A percentile compares a stretch with the other conserved stretches of the same genome.
These are phyloP conservation scores for Elongisporangium prolatum DNA, from an alignment of 352 stramenopile species.

Conservation along the genomic window DNA sequence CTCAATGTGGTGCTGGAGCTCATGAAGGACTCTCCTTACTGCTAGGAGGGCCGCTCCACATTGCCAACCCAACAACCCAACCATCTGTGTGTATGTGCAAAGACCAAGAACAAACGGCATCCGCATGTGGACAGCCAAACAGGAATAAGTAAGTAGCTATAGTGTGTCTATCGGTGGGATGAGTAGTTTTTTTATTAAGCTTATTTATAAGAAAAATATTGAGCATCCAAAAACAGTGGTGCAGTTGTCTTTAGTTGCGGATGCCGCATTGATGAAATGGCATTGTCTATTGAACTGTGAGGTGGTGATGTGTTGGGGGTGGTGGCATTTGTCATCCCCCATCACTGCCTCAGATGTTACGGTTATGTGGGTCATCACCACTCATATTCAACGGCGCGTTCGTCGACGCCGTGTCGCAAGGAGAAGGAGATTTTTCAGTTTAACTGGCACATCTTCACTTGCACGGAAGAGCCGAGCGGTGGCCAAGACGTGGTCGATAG, in stretches of 20 bases:
- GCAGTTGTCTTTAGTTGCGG: background rate
- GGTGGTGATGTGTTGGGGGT: background rate
- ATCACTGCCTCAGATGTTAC: background rate
- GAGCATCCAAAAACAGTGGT: background rate
- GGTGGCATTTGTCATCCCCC: background rate
- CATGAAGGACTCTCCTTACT: slow-evolving; percentile 51
- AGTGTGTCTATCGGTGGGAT: background rate
- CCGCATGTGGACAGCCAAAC: background rate
- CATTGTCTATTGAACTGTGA: background rate
- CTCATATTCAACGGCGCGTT: background rate
- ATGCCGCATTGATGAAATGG: background rate
- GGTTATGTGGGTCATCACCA: background rate
- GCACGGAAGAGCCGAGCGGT: background rate
- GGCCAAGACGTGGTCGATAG: background rate
- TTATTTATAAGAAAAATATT: background rate
- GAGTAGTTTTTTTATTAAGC: background rate
- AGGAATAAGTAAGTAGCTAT: background rate
- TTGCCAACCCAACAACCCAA: background rate
- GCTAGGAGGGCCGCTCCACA: background rate
- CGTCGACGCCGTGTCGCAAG: background rate
- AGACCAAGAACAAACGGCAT: background rate
- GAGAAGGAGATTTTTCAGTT: background rate
- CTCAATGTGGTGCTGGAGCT: slow-evolving; percentile 74
- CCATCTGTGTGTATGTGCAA: background rate
- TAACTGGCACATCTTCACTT: background rate